These are phyloP conservation scores for Graphiopsis chlorocephala DNA, from an alignment of 2,329 filamentous ascomycete species.

Conservation along the genomic window DNA sequence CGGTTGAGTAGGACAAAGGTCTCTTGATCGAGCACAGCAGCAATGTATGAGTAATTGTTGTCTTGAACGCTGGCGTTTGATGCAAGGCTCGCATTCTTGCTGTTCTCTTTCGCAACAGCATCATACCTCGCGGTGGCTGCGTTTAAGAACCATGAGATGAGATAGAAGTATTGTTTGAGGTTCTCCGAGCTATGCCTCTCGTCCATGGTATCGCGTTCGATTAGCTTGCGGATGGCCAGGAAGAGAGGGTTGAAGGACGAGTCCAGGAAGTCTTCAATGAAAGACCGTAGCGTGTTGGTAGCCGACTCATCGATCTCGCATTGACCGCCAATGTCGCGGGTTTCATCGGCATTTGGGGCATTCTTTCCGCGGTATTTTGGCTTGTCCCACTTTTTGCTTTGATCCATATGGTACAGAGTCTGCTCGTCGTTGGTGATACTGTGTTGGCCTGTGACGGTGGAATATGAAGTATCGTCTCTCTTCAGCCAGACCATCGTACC, in stretches of 20 bases:
- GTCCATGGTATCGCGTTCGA: constrained; percentile 72
- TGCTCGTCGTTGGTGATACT: constrained; percentile 70
- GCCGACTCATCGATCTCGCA: constrained; percentile 69
- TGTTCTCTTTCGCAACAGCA: constrained; percentile 44
- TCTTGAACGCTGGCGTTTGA: constrained; percentile 48
- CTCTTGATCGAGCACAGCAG: constrained; percentile 87
- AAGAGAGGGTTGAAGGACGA: constrained; percentile 91
- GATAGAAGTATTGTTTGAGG: constrained; percentile 79
- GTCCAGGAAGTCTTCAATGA: constrained; percentile 91
- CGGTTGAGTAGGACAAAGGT: constrained; percentile 88
- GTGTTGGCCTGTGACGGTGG: constrained; percentile 84
- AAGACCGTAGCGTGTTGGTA: constrained; percentile 72
- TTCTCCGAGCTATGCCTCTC: constrained; percentile 61
- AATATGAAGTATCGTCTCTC: constrained; percentile 77
- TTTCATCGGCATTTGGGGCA: constrained; percentile 45
- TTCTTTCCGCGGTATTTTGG: constrained; percentile 56
- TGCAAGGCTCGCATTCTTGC: constrained; percentile 37
- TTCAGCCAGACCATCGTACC: constrained; percentile 98
- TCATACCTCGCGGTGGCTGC: constrained; percentile 72
- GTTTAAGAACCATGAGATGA: constrained; percentile 82
- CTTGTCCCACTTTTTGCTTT: constrained; percentile 84
- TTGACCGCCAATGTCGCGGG: constrained; percentile 71
- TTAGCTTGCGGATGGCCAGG: constrained; percentile 77
- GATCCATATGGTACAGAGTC: constrained; percentile 84
- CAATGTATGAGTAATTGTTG: constrained; percentile 81